phyloP scores from a whole-genome alignment of 2,329 filamentous ascomycete species.

The Hymenoscyphus infarciens region DNA sequence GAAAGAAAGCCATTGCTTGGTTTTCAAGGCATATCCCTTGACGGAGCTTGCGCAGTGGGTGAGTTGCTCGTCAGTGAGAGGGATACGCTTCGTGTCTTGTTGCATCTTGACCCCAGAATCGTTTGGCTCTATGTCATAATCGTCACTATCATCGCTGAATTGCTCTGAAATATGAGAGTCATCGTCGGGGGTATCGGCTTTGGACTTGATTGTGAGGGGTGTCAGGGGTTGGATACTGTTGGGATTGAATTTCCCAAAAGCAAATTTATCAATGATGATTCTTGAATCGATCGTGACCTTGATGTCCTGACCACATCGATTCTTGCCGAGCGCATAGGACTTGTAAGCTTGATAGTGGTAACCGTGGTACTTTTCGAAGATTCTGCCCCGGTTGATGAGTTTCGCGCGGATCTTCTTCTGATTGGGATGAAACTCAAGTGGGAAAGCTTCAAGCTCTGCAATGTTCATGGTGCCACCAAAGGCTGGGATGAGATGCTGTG shows the following conservation, averaged over 20 bases:
- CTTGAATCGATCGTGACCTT: not conserved
- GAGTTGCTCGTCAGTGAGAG: not conserved
- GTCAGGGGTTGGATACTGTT: not conserved
- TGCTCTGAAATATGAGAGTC: not conserved
- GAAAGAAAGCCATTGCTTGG: constrained; percentile 41
- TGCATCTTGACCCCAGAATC: not conserved
- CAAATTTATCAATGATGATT: constrained; percentile 5
- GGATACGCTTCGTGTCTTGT: not conserved
- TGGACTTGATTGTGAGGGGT: not conserved
- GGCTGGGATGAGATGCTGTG: not conserved
- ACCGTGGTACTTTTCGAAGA: not conserved
- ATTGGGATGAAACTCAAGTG: constrained; percentile 9
- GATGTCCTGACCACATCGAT: not conserved
- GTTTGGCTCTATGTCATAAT: not conserved
- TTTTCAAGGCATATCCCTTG: constrained; percentile 6
- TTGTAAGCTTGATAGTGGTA: constrained; percentile 7
- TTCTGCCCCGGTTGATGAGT: constrained; percentile 1
- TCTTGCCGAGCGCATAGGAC: not conserved
- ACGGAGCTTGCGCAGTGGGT: not conserved
- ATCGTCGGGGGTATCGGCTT: not conserved
- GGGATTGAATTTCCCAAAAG: not conserved
- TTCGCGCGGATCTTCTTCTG: not conserved
- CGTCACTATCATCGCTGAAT: not conserved
- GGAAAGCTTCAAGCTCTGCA: not conserved
- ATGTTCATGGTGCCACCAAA: constrained; percentile 6